A percentile compares a stretch with the other conserved stretches of the same genome.
Conservation (phyloP, 176 grass and related monocot species). For the Phyllostachys edulis region DNA sequence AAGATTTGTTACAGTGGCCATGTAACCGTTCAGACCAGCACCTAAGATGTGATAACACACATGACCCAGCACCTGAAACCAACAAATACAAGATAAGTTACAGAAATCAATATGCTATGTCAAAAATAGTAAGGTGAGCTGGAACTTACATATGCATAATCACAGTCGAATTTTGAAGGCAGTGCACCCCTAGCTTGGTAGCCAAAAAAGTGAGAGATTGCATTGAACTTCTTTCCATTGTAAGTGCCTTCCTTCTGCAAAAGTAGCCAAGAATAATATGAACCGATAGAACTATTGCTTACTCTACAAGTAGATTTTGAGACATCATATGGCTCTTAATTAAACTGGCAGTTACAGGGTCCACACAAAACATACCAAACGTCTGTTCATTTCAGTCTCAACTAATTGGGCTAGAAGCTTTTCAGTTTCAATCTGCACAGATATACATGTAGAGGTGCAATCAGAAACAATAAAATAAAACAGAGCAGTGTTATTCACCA, state of each 20-base stretch:
- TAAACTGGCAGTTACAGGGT: conserved; percentile 13
- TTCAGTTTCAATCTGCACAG: conserved; percentile 89
- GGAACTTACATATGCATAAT: conserved; percentile 88
- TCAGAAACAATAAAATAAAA: conserved; percentile 23
- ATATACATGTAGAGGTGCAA: conserved; percentile 17
- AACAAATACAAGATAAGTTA: conserved; percentile 28
- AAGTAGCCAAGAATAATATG: conserved; percentile 29
- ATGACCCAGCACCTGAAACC: conserved; percentile 85
- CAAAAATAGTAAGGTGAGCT: conserved; percentile 21
- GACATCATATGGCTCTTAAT: conserved; percentile 8
- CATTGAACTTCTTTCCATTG: conserved; percentile 99
- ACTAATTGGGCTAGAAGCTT: conserved; percentile 98
- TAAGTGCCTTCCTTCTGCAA: conserved; percentile 92
- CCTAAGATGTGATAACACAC: conserved; percentile 93
- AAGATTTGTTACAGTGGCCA: conserved; percentile 98
- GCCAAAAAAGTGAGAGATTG: conserved; percentile 98
- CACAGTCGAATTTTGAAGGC: conserved; percentile 96
- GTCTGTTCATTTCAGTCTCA: conserved; percentile 90
- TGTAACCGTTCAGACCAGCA: conserved; percentile 92
- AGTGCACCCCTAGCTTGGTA: conserved; percentile 97
- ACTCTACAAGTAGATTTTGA: neutral
- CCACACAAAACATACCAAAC: conserved; percentile 60
- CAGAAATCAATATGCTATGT: conserved; percentile 10
- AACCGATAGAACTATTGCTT: neutral
- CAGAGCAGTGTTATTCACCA: neutral